Evolutionary conservation across 2,329 filamentous ascomycete species (phyloP), one percentile per base, ranked within the genome.

Genomic region (Ophiostoma triangulosporum): DNA sequence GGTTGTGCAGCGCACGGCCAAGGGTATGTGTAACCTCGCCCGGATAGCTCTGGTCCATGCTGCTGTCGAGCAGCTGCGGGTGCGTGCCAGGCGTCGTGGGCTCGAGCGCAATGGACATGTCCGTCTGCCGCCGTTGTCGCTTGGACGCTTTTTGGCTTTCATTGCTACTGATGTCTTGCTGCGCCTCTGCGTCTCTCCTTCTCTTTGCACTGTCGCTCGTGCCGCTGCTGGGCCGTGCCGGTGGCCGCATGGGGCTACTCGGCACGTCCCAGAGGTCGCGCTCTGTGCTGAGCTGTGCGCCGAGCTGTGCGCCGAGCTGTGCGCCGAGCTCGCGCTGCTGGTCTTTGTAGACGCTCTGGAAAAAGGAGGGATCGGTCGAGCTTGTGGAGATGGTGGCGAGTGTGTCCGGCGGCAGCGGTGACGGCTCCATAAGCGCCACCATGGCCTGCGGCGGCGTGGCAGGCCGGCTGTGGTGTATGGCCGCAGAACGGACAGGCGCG

Each of bases 301-400:
- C 17, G 14, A 31, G 46, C 33, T 17, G 48, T 22, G 29, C 31
- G 14, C 45, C 35, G 9, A 31, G 64, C 33, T 35, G 27, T 4
- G 50, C 50, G 54, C 52, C 22, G 9, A 35, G 40, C 33, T n/a
- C 35, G 11, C 29, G 64, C 63, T 68, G 66, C 59, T 76, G 72
- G 48, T 74, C 70, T 22, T 73, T 65, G 54, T 74, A 76, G 9
- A 77, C 60, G 50, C 64, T 66, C 48, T 69, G 68, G 57, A 77
- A 77, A 57, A 75, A 72, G 0, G 65, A 67, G 1, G 69, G 66
- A 54, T 77, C 72, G 1, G 74, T 77, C 49, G 49, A 51, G 45
- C 45, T 48, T n/a, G 45, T 48, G 12, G 22, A 1, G 20, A 15
- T 11, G 38, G 26, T 7, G 38, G 20, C 14, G 5, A 45, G 38